Conservation (phyloP, 805 yeast species). For the Candida palmyrensis region DNA sequence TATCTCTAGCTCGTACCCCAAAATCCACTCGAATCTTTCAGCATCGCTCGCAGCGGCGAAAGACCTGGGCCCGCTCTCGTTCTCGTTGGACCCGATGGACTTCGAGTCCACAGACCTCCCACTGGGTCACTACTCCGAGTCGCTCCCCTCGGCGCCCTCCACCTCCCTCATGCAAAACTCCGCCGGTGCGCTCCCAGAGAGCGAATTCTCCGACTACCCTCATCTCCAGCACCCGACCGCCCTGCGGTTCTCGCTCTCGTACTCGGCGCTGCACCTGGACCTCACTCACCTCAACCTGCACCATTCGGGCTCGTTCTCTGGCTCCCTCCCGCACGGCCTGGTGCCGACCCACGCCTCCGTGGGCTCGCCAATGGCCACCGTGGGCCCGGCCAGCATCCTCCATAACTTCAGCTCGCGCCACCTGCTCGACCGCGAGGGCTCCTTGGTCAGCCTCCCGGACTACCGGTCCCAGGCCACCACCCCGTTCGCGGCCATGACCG, state of each 20-base stretch:
- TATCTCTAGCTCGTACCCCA: background rate
- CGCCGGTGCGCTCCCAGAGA: too few relatives aligned
- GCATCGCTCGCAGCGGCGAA: conserved; percentile 15
- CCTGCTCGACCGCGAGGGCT: conserved; percentile 19
- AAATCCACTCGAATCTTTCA: conserved; percentile 10
- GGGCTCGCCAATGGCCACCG: conserved; percentile 3
- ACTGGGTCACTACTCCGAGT: background rate
- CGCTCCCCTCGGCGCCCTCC: conserved; percentile 2
- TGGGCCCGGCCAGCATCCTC: conserved; percentile 2
- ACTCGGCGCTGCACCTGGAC: background rate
- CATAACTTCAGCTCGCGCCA: conserved; percentile 11
- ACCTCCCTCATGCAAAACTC: background rate
- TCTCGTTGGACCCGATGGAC: background rate
- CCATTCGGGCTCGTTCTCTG: background rate
- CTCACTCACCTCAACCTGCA: too few relatives aligned
- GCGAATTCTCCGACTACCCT: too few relatives aligned
- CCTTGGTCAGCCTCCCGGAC: conserved; percentile 28
- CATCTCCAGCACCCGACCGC: background rate
- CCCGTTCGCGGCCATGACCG: conserved; percentile 4
- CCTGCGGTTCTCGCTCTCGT: background rate
- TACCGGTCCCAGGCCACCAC: conserved; percentile 9
- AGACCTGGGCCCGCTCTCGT: conserved; percentile 1
- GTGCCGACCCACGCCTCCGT: background rate
- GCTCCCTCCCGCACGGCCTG: background rate
- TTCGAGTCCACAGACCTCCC: background rate